Conservation (phyloP, 2,329 filamentous ascomycete genomes). For the Colletotrichum lupini region DNA sequence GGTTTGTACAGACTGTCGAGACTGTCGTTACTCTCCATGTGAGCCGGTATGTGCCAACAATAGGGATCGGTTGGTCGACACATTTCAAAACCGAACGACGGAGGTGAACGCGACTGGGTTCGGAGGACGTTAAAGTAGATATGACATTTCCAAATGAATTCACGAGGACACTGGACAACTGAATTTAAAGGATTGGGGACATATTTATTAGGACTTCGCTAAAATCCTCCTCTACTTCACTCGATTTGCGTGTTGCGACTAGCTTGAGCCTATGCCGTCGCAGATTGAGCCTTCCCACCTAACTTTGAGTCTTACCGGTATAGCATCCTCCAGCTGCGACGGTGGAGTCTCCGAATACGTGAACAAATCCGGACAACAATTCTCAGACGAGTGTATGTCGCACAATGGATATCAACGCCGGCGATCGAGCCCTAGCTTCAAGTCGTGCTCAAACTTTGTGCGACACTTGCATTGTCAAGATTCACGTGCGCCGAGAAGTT, state of each 20-base stretch:
- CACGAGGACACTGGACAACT: no score
- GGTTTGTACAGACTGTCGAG: neutral
- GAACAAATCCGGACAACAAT: neutral
- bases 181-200: no score
- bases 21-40: neutral
- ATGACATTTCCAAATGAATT: no score
- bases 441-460: neutral
- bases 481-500: neutral
- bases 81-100: neutral
- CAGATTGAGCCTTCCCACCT: no score
- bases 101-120: neutral
- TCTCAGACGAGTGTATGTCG: neutral
- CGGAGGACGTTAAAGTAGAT: no score
- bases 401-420: neutral
- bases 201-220: no score
- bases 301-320: no score
- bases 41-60: neutral
- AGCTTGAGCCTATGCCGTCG: no score
- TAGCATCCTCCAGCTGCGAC: neutral
- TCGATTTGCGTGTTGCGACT: no score
- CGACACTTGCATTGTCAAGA: neutral
- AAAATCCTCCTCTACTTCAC: no score
- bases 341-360: neutral
- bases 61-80: neutral
- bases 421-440: neutral